These are phyloP conservation scores for Blastobotrys persicus DNA, from an alignment of 1,139 yeast genomes.

Conservation along the genomic window DNA sequence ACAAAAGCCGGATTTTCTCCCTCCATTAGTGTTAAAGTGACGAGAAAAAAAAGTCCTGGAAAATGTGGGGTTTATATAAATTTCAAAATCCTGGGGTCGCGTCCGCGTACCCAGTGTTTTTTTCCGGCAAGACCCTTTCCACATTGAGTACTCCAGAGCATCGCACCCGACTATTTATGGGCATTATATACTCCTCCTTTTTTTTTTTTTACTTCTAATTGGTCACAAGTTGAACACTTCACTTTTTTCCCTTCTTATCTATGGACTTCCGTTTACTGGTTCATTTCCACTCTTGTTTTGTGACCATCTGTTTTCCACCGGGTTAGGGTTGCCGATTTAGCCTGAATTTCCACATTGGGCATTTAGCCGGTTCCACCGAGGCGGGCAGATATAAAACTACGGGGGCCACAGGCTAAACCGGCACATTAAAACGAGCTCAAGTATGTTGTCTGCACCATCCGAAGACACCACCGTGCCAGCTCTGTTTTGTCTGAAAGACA, in stretches of 20 bases:
- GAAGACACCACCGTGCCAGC: background rate
- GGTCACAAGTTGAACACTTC: no score
- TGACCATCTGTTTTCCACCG: no score
- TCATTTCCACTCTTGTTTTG: no score
- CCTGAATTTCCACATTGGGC: background rate
- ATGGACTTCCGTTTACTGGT: no score
- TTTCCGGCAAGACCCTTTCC: background rate
- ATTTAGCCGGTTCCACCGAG: background rate
- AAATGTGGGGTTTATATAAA: background rate
- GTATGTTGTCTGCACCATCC: constrained; percentile 39
- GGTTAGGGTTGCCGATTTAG: background rate
- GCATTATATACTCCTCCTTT: no score
- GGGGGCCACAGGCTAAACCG: background rate
- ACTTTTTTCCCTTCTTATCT: no score
- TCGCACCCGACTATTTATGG: no score
- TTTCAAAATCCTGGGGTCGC: background rate
- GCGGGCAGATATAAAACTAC: constrained; percentile 32
- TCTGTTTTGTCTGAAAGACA: constrained; percentile 40
- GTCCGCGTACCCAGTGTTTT: background rate
- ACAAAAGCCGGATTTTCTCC: constrained; percentile 64
- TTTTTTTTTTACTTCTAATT: no score
- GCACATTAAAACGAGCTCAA: constrained; percentile 17
- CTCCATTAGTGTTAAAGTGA: background rate
- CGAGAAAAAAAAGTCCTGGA: background rate
- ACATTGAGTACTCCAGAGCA: no score